phyloP scores from a whole-genome alignment of 2,329 filamentous ascomycete species.

The Alternaria angustiovoidea region DNA sequence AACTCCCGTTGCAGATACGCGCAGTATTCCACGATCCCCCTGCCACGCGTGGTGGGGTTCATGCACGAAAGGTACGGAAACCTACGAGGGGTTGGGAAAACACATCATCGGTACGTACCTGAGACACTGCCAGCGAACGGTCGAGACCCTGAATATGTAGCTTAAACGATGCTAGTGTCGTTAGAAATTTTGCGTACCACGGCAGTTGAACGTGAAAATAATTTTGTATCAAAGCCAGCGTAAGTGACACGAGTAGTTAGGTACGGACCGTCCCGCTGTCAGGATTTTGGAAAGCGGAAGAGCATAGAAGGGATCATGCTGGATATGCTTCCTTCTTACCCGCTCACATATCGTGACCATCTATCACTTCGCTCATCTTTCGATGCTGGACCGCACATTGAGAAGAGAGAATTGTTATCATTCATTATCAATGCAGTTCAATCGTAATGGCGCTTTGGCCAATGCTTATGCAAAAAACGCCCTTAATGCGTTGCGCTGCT shows the following conservation, averaged over 20 bases:
- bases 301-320: conserved; percentile 17
- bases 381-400: background rate
- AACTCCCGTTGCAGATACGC: background rate
- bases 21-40: background rate
- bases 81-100: background rate
- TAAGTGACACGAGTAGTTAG: background rate
- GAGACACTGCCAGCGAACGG: background rate
- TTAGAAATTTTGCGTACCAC: background rate
- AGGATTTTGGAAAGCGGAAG: background rate
- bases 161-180: background rate
- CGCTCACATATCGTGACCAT: background rate
- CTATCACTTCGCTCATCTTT: background rate
- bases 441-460: conserved; percentile 2
- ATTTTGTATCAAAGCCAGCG: background rate
- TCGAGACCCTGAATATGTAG: background rate
- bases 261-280: conserved; percentile 17
- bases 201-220: background rate
- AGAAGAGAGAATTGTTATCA: conserved; percentile 8
- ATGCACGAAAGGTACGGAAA: background rate
- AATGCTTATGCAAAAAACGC: conserved; percentile 16
- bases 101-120: background rate
- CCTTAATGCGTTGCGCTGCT: conserved; percentile 20
- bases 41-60: conserved; percentile 1
- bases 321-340: background rate
- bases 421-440: conserved; percentile 8